Evolutionary conservation across 495 filamentous ascomycete species (phyloP).

Genomic region (Penicillium turbatum): DNA sequence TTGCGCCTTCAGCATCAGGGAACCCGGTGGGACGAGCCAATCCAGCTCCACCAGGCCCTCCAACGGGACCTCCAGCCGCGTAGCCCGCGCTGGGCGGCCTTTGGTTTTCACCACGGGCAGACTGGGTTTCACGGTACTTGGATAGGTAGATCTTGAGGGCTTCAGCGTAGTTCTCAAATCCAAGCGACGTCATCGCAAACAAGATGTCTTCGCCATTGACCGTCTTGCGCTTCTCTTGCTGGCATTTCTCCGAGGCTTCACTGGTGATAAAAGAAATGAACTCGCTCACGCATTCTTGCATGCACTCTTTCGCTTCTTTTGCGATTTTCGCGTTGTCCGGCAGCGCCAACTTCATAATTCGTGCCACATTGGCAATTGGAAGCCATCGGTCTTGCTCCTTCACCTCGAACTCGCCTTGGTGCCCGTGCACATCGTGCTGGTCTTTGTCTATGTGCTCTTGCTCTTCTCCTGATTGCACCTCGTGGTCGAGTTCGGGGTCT

Average conservation of each 20-base stretch:
- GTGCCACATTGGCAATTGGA: slow-evolving; percentile 91
- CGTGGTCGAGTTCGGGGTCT: slow-evolving; percentile 82
- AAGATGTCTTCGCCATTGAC: slow-evolving; percentile 98
- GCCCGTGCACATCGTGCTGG: slow-evolving; percentile 59
- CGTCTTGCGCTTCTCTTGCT: slow-evolving; percentile 98
- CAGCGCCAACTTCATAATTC: slow-evolving; percentile 96
- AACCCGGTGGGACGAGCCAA: slow-evolving; percentile 49
- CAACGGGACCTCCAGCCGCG: slow-evolving; percentile 46
- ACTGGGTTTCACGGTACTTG: slow-evolving; percentile 92
- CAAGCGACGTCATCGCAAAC: slow-evolving; percentile 97
- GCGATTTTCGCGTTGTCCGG: slow-evolving; percentile 99
- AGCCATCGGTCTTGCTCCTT: slow-evolving; percentile 99
- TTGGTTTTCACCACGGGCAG: slow-evolving; percentile 69
- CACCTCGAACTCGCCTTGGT: slow-evolving; percentile 86
- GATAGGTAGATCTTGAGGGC: slow-evolving; percentile 96
- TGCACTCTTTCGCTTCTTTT: slow-evolving; percentile 98
- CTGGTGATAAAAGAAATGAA: slow-evolving; percentile 99
- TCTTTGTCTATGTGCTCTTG: slow-evolving; percentile 68
- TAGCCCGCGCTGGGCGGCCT: slow-evolving; percentile 69
- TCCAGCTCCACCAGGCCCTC: slow-evolving; percentile 36
- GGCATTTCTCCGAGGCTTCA: slow-evolving; percentile 98
- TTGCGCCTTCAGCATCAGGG: slow-evolving; percentile 53
- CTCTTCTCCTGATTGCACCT: slow-evolving; percentile 90
- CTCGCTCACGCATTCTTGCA: slow-evolving; percentile 99
- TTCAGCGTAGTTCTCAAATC: slow-evolving; percentile 98